A percentile compares a stretch with the other conserved stretches of the same genome.
phyloP scores from a whole-genome alignment of 768 basidiomycete species.

The Serendipita sp. region DNA sequence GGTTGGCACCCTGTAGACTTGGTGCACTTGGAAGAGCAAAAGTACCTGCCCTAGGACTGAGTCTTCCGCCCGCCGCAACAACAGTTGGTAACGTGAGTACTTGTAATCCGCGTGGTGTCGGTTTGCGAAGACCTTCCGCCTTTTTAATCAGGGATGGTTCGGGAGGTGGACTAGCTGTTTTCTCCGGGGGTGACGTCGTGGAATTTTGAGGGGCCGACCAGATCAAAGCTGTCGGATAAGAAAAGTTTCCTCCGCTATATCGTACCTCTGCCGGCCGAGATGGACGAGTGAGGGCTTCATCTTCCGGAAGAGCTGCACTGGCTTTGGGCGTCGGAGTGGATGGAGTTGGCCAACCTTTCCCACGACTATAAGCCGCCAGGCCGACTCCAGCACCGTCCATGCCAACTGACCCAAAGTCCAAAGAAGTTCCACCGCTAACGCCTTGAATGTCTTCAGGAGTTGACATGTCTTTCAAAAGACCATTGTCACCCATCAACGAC shows the following conservation, averaged over 20 bases:
- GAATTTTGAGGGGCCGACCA: neutral
- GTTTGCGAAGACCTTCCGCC: neutral
- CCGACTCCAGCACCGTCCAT: neutral
- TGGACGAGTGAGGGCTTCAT: neutral
- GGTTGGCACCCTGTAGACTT: neutral
- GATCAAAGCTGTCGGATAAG: neutral
- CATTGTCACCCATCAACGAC: neutral
- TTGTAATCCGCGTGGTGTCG: neutral
- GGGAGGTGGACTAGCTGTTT: neutral
- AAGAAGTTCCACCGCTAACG: neutral
- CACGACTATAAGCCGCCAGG: neutral
- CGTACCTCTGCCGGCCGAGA: neutral
- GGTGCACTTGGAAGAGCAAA: constrained; percentile 1
- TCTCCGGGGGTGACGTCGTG: neutral
- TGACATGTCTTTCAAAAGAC: neutral
- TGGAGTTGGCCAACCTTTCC: neutral
- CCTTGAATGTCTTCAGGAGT: neutral
- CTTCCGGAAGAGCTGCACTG: neutral
- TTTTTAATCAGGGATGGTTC: neutral
- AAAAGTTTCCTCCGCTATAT: constrained; percentile 4
- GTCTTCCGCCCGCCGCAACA: neutral
- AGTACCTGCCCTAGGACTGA: neutral
- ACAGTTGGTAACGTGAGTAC: neutral
- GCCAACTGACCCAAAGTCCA: neutral
- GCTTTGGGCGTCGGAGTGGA: neutral